These are phyloP conservation scores for Talinum fruticosum DNA, from an alignment of 148 eudicot species.

Conservation along the genomic window DNA sequence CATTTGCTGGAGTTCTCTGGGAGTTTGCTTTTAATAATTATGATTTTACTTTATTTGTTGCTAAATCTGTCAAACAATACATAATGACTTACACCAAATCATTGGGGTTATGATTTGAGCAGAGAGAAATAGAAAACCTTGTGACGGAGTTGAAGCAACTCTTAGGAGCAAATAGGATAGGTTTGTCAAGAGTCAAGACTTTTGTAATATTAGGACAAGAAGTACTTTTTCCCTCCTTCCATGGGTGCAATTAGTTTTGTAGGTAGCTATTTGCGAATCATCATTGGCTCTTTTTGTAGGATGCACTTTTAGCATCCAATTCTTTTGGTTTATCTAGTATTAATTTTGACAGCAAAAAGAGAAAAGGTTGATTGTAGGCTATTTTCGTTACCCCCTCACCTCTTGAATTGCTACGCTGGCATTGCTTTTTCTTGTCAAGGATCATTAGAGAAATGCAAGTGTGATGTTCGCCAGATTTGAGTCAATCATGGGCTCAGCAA, in stretches of 20 bases:
- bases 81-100: neutral
- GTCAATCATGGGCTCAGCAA: neutral
- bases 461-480: neutral
- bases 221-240: neutral
- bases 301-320: neutral
- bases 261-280: too few species aligned
- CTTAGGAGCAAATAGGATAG: neutral
- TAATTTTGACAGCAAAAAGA: neutral
- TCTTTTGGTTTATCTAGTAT: neutral
- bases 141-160: neutral
- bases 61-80: neutral
- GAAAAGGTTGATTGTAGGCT: neutral
- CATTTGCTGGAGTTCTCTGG: neutral
- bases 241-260: too few species aligned
- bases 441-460: neutral
- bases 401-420: neutral
- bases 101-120: neutral
- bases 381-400: neutral
- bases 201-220: too few species aligned
- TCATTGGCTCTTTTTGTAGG: too few species aligned
- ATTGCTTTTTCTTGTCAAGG: neutral
- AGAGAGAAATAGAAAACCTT: neutral
- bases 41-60: neutral
- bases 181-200: too few species aligned
- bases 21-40: too few species aligned